Evolutionary conservation across 2,329 filamentous ascomycete species (phyloP).

Genomic region (Trichoderma asperellum): DNA sequence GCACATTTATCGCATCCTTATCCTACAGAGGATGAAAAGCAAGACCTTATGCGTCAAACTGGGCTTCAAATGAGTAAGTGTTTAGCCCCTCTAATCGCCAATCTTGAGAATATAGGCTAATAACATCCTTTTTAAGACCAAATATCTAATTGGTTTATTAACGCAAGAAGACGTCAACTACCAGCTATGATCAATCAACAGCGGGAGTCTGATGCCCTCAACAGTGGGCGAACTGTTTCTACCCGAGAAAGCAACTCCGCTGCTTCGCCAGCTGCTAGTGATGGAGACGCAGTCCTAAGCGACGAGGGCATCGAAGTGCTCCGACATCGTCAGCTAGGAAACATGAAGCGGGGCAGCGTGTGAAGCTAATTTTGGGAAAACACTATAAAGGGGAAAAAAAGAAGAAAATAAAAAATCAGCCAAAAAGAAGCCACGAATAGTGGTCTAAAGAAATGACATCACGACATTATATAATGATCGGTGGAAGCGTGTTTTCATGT

Average conservation of each 20-base stretch:
- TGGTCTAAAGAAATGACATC: constrained; percentile 16
- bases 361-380: constrained; percentile 33
- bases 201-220: constrained; percentile 55
- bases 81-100: not conserved
- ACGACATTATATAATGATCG: constrained; percentile 15
- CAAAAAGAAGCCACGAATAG: not conserved
- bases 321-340: constrained; percentile 39
- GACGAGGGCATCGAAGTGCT: constrained; percentile 49
- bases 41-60: constrained; percentile 76
- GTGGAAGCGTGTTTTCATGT: not conserved
- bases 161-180: constrained; percentile 69
- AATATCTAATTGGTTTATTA: constrained; percentile 84
- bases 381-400: not conserved
- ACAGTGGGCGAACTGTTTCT: constrained; percentile 35
- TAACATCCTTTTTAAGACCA: constrained; percentile 52
- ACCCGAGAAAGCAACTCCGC: constrained; percentile 2
- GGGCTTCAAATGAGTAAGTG: constrained; percentile 74
- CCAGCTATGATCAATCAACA: constrained; percentile 60
- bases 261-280: constrained; percentile 41
- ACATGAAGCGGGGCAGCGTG: constrained; percentile 53
- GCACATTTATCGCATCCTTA: constrained; percentile 81
- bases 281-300: constrained; percentile 41
- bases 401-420: not conserved
- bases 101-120: constrained; percentile 27
- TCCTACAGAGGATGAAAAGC: constrained; percentile 85